A percentile compares a stretch with the other conserved stretches of the same genome.
phyloP scores from a whole-genome alignment of 225 moss, liverwort and hornwort species.

The Bryoerythrophyllum caledonicum region DNA sequence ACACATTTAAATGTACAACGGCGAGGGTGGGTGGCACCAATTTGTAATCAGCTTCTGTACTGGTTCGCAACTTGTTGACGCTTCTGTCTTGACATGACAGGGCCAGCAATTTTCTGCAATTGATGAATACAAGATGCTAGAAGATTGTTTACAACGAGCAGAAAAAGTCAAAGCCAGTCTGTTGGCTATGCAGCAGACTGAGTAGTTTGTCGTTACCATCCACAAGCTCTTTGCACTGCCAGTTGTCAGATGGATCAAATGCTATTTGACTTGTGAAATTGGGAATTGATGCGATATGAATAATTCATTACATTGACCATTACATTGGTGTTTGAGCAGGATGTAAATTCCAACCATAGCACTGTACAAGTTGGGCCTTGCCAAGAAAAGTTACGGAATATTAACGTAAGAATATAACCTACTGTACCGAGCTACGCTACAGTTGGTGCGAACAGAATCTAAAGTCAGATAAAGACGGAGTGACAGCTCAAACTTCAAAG shows the following conservation, averaged over 20 bases:
- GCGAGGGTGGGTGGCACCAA: neutral
- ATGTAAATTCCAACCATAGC: neutral
- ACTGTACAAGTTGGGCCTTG: neutral
- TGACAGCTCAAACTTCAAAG: too few species aligned
- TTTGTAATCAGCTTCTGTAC: neutral
- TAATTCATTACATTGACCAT: neutral
- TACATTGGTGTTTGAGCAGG: too few species aligned
- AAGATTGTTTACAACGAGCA: conserved; percentile 50
- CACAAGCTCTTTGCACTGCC: neutral
- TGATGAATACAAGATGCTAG: conserved; percentile 54
- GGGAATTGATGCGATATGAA: neutral
- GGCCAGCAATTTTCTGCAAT: conserved; percentile 60
- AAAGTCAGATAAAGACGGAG: too few species aligned
- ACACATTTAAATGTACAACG: neutral
- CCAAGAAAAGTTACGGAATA: too few species aligned
- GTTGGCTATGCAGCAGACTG: conserved; percentile 32
- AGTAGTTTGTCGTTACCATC: neutral
- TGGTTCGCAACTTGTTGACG: neutral
- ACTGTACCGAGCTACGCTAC: too few species aligned
- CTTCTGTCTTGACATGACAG: conserved; percentile 28
- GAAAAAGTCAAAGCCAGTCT: conserved; percentile 26
- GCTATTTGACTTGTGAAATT: neutral
- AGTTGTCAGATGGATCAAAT: neutral
- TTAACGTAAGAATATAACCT: too few species aligned
- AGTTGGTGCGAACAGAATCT: too few species aligned